Percentiles rank a stretch among this genome's conserved stretches.
Evolutionary conservation across 345 rosid species (phyloP).

Genomic region (Aegle marmelos): DNA sequence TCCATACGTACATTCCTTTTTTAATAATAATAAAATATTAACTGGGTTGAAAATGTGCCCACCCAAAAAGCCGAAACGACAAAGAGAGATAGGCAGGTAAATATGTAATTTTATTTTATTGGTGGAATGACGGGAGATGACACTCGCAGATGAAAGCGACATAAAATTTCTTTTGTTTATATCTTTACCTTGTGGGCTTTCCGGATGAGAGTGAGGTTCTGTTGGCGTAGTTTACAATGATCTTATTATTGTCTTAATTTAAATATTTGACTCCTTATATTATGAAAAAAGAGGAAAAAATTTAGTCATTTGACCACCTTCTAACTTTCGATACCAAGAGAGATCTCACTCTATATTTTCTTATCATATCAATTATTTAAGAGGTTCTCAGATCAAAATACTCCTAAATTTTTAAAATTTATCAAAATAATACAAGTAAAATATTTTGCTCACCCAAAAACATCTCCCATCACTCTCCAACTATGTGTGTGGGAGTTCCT

Average conservation of each 20-base stretch:
- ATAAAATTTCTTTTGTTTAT: background rate
- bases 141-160: background rate
- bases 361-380: no score
- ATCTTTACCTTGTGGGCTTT: background rate
- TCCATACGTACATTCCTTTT: background rate
- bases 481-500: no score
- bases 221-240: slow-evolving; percentile 13
- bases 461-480: no score
- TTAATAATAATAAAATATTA: background rate
- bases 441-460: no score
- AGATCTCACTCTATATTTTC: rapidly evolving
- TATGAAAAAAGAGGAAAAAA: background rate
- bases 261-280: background rate
- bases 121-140: background rate
- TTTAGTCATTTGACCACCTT: no score
- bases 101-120: background rate
- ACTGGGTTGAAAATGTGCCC: background rate
- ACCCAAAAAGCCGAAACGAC: background rate
- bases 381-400: no score
- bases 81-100: background rate
- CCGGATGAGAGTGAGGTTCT: slow-evolving; percentile 7
- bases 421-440: no score
- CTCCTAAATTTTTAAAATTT: no score
- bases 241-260: background rate
- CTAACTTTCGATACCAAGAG: no score